A percentile compares a stretch with the other conserved stretches of the same genome.
Conservation (phyloP, 331 rosid genomes). For the Rhamnella rubrinervis region DNA sequence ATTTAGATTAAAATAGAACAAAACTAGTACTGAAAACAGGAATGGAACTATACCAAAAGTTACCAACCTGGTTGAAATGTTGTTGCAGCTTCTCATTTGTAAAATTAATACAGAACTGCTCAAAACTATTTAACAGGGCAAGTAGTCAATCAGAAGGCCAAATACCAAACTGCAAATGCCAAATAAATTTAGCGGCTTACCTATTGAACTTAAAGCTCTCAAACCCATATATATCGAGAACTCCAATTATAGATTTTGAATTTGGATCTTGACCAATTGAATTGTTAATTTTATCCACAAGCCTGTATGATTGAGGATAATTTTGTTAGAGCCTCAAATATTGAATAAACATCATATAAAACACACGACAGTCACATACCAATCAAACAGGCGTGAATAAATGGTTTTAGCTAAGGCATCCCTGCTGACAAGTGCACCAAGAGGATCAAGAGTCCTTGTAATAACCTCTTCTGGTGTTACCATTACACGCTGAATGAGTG, state of each 20-base stretch:
- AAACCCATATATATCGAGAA: conserved; percentile 98
- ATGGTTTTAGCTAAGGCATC: conserved; percentile 93
- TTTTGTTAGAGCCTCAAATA: conserved; percentile 30
- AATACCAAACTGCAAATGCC: conserved; percentile 12
- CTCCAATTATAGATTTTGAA: conserved; percentile 90
- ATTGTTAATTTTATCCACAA: conserved; percentile 87
- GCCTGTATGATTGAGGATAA: conserved; percentile 49
- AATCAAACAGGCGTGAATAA: conserved; percentile 92
- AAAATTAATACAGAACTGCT: conserved; percentile 98
- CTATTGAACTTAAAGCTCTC: conserved; percentile 96
- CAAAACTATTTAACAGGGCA: conserved; percentile 55
- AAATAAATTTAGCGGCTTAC: conserved; percentile 40
- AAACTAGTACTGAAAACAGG: conserved; percentile 17
- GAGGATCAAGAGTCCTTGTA: conserved; percentile 96
- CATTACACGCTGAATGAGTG: conserved; percentile 94
- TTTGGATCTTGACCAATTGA: conserved; percentile 97
- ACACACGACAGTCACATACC: conserved; percentile 50
- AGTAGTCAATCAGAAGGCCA: conserved; percentile 33
- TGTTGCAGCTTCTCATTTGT: conserved; percentile 98
- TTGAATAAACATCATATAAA: conserved; percentile 7
- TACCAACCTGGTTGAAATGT: conserved; percentile 91
- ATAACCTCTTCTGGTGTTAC: conserved; percentile 96
- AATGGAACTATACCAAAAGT: conserved; percentile 23
- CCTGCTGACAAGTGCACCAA: conserved; percentile 87
- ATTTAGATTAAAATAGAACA: conserved; percentile 10